Evolutionary conservation across 1,284 basidiomycete genomes (phyloP).

Genomic region (Retiboletus flavoniger): DNA sequence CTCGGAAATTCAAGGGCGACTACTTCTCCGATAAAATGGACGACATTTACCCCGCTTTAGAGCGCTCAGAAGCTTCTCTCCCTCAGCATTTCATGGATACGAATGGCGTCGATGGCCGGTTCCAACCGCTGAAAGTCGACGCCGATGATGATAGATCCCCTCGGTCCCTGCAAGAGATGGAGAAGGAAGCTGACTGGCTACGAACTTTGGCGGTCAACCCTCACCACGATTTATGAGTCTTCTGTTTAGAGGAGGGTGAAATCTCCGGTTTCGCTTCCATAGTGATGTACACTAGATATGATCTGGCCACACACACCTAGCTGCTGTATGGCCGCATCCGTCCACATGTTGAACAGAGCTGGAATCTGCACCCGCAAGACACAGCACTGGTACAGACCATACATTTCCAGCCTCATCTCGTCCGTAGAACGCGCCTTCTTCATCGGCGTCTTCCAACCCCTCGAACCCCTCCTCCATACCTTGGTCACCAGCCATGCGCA

Average conservation of each 20-base stretch:
- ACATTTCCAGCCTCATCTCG: slow-evolving; percentile 3
- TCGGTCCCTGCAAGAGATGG: slow-evolving; percentile 73
- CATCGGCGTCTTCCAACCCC: slow-evolving; percentile 46
- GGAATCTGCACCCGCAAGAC: slow-evolving; percentile 26
- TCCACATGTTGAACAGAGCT: slow-evolving; percentile 19
- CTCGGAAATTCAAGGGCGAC: slow-evolving; percentile 69
- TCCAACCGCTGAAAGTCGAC: slow-evolving; percentile 52
- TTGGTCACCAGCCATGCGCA: slow-evolving; percentile 38
- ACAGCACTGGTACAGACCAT: slow-evolving; percentile 26
- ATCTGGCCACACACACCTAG: slow-evolving; percentile 24
- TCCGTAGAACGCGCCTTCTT: slow-evolving; percentile 27
- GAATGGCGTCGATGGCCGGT: slow-evolving; percentile 16
- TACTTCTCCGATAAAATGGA: slow-evolving; percentile 70
- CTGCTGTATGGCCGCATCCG: slow-evolving; percentile 29
- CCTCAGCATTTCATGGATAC: slow-evolving; percentile 38
- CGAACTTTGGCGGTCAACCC: slow-evolving; percentile 44
- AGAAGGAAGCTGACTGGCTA: slow-evolving; percentile 70
- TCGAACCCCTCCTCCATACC: slow-evolving; percentile 43
- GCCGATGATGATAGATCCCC: slow-evolving; percentile 71
- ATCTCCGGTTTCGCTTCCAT: neutral
- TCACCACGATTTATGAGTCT: slow-evolving; percentile 5
- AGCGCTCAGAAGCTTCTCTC: slow-evolving; percentile 59
- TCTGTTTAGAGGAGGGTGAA: neutral
- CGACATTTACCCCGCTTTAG: slow-evolving; percentile 76
- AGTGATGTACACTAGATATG: slow-evolving; percentile 23